Evolutionary conservation across 805 yeast genomes (phyloP), one percentile per base, ranked within the genome.

Genomic region (Candida easanensis): DNA sequence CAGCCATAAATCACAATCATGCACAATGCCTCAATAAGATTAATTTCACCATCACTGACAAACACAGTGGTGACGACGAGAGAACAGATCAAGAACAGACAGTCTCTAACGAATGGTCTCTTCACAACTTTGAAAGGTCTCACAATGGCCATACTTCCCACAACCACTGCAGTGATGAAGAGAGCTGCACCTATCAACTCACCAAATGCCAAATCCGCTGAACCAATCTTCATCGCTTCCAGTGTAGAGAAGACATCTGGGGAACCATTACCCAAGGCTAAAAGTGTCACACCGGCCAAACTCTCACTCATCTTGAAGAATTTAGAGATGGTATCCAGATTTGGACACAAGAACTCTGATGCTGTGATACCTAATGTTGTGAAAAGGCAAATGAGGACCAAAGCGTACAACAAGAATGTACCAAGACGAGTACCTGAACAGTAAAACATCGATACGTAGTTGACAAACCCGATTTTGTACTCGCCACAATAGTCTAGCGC

Each of bases 141-240:
- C 1, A 81, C 68, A 1, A 89, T 63, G 0, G 88, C 82, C 77
- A 91, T 85, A 1, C 79, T 61, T 0, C 98, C 99, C 11, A 87
- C 74, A 1, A 91, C 88, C n/a, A 88, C 84, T 1, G 91, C 80
- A 2, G 87, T 74, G 18, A 90, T 79, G 58, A 91, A 89, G 38
- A 86, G 74, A 0, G 95, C 88, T 2, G 97, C 95, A 4, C 99
- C 98, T 32, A 88, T 66, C n/a, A 91, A 67, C 61, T 90, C 97
- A 2, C 97, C 93, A 9, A 90, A 65, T 0, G 98, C 97, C 60
- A 91, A 69, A 3, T 87, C 76, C 1, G 84, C 79, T 2, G 87
- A 77, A 13, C 79, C 83, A 1, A 79, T 65, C 30, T 74, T 73
- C 79, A 93, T 78, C 3, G 97, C 95, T 38, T 86, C 83, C 57